phyloP scores from a whole-genome alignment of 2,329 filamentous ascomycete genomes.

The Stachybotrys chartarum region DNA sequence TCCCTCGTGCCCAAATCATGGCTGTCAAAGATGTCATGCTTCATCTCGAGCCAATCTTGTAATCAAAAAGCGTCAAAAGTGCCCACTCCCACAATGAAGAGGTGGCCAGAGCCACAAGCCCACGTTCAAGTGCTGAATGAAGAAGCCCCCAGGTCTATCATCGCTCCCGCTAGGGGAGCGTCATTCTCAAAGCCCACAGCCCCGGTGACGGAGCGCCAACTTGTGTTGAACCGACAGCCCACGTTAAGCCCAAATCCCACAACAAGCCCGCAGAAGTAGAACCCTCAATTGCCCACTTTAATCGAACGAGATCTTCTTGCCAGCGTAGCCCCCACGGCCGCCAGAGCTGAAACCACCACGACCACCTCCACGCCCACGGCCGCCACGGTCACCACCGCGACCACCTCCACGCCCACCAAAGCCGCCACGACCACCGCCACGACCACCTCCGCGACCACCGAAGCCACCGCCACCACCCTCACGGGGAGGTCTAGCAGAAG shows the following conservation, averaged over 20 bases:
- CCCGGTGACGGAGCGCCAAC: constrained; percentile 23
- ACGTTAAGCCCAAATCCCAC: constrained; percentile 37
- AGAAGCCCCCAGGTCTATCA: constrained; percentile 51
- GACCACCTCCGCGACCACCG: constrained; percentile 44
- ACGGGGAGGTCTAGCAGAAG: constrained; percentile 57
- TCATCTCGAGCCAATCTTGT: constrained; percentile 14
- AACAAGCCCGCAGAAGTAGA: constrained; percentile 30
- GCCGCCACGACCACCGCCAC: constrained; percentile 41
- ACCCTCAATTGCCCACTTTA: constrained; percentile 36
- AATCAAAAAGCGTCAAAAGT: constrained; percentile 24
- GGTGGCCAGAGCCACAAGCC: constrained; percentile 27
- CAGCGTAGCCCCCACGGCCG: constrained; percentile 44
- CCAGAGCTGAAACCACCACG: constrained; percentile 43
- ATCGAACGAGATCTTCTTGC: constrained; percentile 71
- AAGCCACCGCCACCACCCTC: constrained; percentile 41
- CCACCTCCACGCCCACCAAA: constrained; percentile 34
- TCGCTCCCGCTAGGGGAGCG: constrained; percentile 32
- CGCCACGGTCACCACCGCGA: constrained; percentile 37
- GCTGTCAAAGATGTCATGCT: constrained; percentile 13
- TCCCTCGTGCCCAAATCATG: constrained; percentile 31
- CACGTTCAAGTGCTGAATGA: constrained; percentile 23
- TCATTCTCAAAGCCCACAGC: constrained; percentile 47
- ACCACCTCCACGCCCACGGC: constrained; percentile 40
- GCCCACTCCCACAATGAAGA: constrained; percentile 9
- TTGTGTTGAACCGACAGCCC: constrained; percentile 49